A percentile compares a stretch with the other conserved stretches of the same genome.
Conservation (phyloP, 2,329 filamentous ascomycete species). For the Torrubiella hemipterigena region DNA sequence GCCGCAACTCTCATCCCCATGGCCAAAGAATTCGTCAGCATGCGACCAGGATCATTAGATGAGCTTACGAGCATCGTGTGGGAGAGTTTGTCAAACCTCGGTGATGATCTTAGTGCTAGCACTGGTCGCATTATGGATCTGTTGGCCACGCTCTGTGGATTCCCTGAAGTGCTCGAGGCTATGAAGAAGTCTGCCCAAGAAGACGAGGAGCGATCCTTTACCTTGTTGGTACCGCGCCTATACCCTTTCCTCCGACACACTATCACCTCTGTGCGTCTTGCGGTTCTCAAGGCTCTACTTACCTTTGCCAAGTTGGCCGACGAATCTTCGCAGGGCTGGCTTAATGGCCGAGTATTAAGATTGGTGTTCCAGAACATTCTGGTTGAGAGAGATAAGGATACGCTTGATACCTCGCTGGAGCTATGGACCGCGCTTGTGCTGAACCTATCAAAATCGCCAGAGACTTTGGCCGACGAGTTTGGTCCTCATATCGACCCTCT, state of each 20-base stretch:
- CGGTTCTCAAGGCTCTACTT: constrained; percentile 81
- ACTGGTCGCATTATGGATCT: constrained; percentile 98
- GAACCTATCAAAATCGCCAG: constrained; percentile 51
- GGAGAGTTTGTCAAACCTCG: constrained; percentile 93
- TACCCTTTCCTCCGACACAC: constrained; percentile 96
- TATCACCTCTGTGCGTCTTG: constrained; percentile 87
- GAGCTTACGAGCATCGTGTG: constrained; percentile 88
- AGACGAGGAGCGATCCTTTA: constrained; percentile 82
- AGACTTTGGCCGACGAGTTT: constrained; percentile 61
- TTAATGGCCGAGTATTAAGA: constrained; percentile 78
- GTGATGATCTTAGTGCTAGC: constrained; percentile 91
- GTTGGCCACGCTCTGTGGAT: constrained; percentile 87
- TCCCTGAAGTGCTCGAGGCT: constrained; percentile 79
- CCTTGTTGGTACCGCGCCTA: constrained; percentile 79
- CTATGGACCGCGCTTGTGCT: constrained; percentile 74
- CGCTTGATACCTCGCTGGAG: constrained; percentile 71
- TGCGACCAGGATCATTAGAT: constrained; percentile 67
- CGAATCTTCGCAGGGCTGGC: constrained; percentile 75
- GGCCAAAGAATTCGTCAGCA: constrained; percentile 82
- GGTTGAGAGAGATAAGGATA: constrained; percentile 78
- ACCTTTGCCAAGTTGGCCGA: constrained; percentile 86
- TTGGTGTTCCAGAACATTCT: constrained; percentile 91
- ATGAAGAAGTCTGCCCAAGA: constrained; percentile 84
- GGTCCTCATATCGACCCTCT: constrained; percentile 65
- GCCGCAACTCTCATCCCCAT: constrained; percentile 96